Conservation (phyloP, 306 rosid genomes). For the Bauhinia variegata region DNA sequence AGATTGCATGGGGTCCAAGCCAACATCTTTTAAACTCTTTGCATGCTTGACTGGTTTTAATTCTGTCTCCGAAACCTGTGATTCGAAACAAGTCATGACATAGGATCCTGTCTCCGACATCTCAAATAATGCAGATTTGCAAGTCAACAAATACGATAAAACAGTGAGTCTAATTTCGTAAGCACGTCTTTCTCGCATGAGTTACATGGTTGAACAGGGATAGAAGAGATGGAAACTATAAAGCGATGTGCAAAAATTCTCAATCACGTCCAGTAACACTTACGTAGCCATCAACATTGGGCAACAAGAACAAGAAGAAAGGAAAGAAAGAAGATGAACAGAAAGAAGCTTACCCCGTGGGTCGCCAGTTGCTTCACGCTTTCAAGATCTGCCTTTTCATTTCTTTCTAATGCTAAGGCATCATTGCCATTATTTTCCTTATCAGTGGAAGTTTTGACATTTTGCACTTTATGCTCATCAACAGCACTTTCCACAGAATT, state of each 20-base stretch:
- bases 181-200: slow-evolving; percentile 11
- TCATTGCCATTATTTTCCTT: slow-evolving; percentile 35
- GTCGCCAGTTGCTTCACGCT: slow-evolving; percentile 43
- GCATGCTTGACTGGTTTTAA: slow-evolving; percentile 15
- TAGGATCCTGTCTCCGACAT: slow-evolving; percentile 16
- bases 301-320: neutral
- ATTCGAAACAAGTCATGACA: slow-evolving; percentile 31
- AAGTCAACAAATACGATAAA: neutral
- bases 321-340: neutral
- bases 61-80: slow-evolving; percentile 54
- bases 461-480: slow-evolving; percentile 40
- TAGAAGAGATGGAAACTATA: neutral
- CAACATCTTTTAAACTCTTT: slow-evolving; percentile 67
- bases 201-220: slow-evolving; percentile 1
- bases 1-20: slow-evolving; percentile 70
- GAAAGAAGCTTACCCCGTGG: slow-evolving; percentile 50
- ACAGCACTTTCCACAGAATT: slow-evolving; percentile 42
- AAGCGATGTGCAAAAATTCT: slow-evolving; percentile 18
- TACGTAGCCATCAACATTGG: slow-evolving; percentile 18
- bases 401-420: slow-evolving; percentile 41
- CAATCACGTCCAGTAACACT: slow-evolving; percentile 4
- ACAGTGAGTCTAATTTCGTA: neutral
- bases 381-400: slow-evolving; percentile 38
- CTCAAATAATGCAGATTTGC: slow-evolving; percentile 23
- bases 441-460: slow-evolving; percentile 40